Conservation (phyloP, 306 rosid genomes). For the Macrotyloma uniflorum region DNA sequence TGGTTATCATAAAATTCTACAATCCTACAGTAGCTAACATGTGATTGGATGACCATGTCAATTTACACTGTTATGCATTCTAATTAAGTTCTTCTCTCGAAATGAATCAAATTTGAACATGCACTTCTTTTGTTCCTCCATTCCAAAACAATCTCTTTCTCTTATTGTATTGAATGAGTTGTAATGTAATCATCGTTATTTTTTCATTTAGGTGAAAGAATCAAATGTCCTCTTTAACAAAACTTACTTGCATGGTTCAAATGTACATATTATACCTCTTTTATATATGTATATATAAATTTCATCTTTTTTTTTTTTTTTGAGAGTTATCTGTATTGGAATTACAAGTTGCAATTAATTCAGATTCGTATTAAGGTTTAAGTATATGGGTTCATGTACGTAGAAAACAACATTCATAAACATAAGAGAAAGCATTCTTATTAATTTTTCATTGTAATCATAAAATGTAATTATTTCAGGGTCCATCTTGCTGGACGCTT, state of each 20-base stretch:
- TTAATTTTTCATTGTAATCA: neutral
- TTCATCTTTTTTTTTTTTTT: neutral
- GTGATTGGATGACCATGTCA: neutral
- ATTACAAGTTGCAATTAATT: neutral
- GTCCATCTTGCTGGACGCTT: neutral
- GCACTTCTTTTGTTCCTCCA: neutral
- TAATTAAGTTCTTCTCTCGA: neutral
- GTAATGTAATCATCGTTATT: neutral
- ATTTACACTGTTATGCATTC: neutral
- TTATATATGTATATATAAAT: neutral
- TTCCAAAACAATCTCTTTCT: slow-evolving; percentile 9
- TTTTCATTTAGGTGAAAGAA: neutral
- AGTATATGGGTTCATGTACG: neutral
- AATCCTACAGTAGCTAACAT: neutral
- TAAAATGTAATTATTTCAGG: neutral
- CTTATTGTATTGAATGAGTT: neutral
- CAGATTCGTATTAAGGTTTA: neutral
- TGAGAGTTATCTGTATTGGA: neutral
- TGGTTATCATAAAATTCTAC: neutral
- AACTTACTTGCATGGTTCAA: neutral
- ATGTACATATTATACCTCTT: neutral
- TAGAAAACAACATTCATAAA: neutral
- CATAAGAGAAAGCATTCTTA: neutral
- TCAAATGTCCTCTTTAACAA: neutral
- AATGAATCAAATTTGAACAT: neutral